Evolutionary conservation across 352 stramenopile genomes (phyloP), one percentile per base, ranked within the genome.

Genomic region (Thalassiosira exigua): DNA sequence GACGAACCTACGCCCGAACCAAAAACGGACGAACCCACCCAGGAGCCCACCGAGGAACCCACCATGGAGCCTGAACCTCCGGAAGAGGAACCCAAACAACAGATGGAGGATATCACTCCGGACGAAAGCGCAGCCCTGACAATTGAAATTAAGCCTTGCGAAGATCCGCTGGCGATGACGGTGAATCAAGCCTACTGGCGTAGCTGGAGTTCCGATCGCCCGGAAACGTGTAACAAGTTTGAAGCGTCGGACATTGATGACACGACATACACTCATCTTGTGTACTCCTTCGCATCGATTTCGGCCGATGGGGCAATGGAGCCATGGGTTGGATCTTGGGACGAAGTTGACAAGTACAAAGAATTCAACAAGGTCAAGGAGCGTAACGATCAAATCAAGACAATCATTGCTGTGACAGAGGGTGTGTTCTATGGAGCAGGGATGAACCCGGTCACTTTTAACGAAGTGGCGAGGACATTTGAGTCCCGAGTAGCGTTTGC

Each of bases 331-430:
- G 67, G 71, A 51, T 81, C 72, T 46, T 82, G 60, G 59, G 78
- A 81, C 48, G 78, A 85, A 82, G 78, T 82, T 19, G 70, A 81
- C 41, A 79, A 79, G 51, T 85, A 85, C 52, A 77, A 69, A 52
- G 67, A 82, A 74, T 85, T 85, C 48, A 85, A 85, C 57, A 82
- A 76, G 46, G 51, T 85, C 12, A 86, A 86, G 62, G 67, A 82
- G 32, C 44, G 48, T 32, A 80, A 82, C 36, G 44, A 71, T 53
- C 57, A 70, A 39, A 39, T 79, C 21, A 86, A 86, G 44, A 86
- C 79, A n/a, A 57, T 86, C 2, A 82, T 82, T 59, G 79, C 73
- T 65, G 72, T 82, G 3, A 79, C 71, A 7, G 79, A 79, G 69
- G 73, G 79, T 12, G 67, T 82, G n/a, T 86, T 86, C 52, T 82